Conservation (phyloP, 257 asterid genomes). For the Scutellaria baicalensis region DNA sequence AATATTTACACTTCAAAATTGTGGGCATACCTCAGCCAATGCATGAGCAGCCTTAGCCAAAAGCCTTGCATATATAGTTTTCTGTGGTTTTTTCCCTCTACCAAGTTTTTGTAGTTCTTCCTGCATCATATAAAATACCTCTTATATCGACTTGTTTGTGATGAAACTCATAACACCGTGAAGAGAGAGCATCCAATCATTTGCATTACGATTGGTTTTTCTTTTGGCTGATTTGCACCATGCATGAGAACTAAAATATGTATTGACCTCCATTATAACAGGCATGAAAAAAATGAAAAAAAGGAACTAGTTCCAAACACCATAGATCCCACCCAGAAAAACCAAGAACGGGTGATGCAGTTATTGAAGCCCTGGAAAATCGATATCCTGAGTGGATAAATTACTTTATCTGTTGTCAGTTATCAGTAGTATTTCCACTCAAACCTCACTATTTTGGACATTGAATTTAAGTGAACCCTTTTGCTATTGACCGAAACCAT, state of each 20-base stretch:
- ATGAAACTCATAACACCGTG: neutral
- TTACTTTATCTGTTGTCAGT: neutral
- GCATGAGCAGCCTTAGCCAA: slow-evolving; percentile 93
- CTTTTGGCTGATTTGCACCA: neutral
- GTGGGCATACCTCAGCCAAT: slow-evolving; percentile 70
- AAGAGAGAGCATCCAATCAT: neutral
- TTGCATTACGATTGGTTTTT: neutral
- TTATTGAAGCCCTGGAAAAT: neutral
- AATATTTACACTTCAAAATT: neutral
- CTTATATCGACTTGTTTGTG: neutral
- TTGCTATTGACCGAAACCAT: neutral
- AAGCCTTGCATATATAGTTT: slow-evolving; percentile 72
- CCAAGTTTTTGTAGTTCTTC: slow-evolving; percentile 70
- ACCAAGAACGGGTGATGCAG: neutral
- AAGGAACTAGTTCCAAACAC: neutral
- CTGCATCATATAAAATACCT: slow-evolving; percentile 35
- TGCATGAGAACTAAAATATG: neutral
- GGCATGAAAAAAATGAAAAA: neutral
- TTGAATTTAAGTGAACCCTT: neutral
- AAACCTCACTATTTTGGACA: neutral
- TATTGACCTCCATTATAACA: neutral
- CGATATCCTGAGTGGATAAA: neutral
- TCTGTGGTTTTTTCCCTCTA: slow-evolving; percentile 69
- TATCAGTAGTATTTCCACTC: neutral
- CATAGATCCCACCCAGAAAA: neutral